Evolutionary conservation across 306 rosid species (phyloP).

Genomic region (Rosa rugosa): DNA sequence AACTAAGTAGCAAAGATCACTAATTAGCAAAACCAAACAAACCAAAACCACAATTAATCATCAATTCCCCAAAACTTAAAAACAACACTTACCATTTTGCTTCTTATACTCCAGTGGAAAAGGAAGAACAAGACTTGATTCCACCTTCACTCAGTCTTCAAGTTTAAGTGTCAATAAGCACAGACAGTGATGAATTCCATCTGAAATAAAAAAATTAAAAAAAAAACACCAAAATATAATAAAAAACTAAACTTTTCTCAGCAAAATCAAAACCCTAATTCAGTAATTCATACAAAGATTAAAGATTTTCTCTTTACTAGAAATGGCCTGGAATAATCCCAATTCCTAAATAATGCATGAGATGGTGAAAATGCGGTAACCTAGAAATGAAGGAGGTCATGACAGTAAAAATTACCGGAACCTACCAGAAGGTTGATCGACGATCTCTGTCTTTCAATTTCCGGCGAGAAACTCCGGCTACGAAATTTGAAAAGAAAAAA

Average conservation of each 20-base stretch:
- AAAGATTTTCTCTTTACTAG: background rate
- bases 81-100: slow-evolving; percentile 28
- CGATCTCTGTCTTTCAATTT: background rate
- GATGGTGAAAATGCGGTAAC: slow-evolving; percentile 8
- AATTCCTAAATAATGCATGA: slow-evolving; percentile 2
- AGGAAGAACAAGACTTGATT: background rate
- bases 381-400: slow-evolving; percentile 5
- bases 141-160: background rate
- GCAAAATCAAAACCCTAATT: background rate
- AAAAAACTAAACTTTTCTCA: background rate
- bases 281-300: background rate
- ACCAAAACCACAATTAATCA: background rate
- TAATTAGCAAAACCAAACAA: background rate
- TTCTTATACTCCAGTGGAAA: background rate
- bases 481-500: background rate
- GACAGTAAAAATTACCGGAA: background rate
- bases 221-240: too few species aligned
- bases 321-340: background rate
- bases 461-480: slow-evolving; percentile 28
- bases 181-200: background rate
- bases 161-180: background rate
- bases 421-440: background rate
- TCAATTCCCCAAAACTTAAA: background rate
- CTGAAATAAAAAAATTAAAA: background rate
- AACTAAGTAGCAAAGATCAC: background rate